Conservation (phyloP, 371 early-diverging fungal genomes). For the Dichotomocladium elegans region DNA sequence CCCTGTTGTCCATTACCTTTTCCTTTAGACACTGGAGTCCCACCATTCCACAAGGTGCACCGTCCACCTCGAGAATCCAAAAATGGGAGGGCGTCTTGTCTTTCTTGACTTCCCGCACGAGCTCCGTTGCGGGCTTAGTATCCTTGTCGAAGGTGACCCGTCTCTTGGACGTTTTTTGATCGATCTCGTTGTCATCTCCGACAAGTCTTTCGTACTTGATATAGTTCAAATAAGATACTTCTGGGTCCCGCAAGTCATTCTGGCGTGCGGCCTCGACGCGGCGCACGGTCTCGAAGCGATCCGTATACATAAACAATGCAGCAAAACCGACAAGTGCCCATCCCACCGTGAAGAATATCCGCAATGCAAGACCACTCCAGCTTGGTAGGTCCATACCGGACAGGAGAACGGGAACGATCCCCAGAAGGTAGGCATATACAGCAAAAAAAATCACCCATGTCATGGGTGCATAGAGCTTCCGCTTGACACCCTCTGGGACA, state of each 20-base stretch:
- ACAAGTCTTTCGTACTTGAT: conserved; percentile 18
- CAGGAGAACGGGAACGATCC: conserved; percentile 19
- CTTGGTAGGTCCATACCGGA: conserved; percentile 21
- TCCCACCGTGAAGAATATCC: conserved; percentile 20
- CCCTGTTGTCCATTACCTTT: conserved; percentile 21
- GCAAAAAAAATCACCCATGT: conserved; percentile 32
- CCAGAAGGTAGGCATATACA: conserved; percentile 24
- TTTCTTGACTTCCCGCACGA: conserved; percentile 26
- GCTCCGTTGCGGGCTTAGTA: conserved; percentile 26
- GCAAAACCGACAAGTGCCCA: conserved; percentile 32
- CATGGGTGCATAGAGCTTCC: conserved; percentile 26
- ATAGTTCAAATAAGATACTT: conserved; percentile 33
- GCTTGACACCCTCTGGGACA: conserved; percentile 41
- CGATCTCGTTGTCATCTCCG: neutral
- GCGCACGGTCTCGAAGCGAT: conserved; percentile 32
- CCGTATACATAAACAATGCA: conserved; percentile 27
- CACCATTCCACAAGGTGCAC: conserved; percentile 35
- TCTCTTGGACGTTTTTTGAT: conserved; percentile 4
- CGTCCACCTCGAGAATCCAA: conserved; percentile 41
- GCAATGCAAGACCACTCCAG: conserved; percentile 13
- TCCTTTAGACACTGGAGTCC: conserved; percentile 22
- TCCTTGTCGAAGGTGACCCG: conserved; percentile 29
- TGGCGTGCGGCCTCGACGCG: conserved; percentile 30
- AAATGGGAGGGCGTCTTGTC: conserved; percentile 38
- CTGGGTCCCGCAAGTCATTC: conserved; percentile 40